phyloP scores from a whole-genome alignment of 2,329 filamentous ascomycete genomes.

The Dryadomyces quercus-mongolicae region DNA sequence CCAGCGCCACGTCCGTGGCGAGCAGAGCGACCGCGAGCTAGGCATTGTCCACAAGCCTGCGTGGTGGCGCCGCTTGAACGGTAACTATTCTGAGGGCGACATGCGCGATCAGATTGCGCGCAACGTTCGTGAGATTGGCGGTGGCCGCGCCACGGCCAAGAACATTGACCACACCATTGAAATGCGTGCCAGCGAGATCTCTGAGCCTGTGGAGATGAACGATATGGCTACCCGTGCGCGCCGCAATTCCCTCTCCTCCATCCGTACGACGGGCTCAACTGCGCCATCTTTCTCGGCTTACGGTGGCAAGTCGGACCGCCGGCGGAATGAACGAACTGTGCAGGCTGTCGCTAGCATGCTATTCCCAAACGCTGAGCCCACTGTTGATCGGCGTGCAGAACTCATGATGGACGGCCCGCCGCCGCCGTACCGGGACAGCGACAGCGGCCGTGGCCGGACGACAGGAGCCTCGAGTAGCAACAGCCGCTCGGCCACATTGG shows the following conservation, averaged over 20 bases:
- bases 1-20: constrained; percentile 47
- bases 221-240: constrained; percentile 12
- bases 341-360: constrained; percentile 31
- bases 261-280: constrained; percentile 17
- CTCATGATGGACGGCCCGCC: constrained; percentile 31
- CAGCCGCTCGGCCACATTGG: constrained; percentile 19
- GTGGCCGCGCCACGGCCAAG: constrained; percentile 30
- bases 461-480: neutral
- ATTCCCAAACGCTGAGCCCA: constrained; percentile 29
- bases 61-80: constrained; percentile 51
- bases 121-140: constrained; percentile 43
- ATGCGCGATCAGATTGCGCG: constrained; percentile 41
- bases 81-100: constrained; percentile 25
- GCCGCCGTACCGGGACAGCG: constrained; percentile 22
- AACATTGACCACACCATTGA: constrained; percentile 25
- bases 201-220: constrained; percentile 18
- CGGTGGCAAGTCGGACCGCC: constrained; percentile 29
- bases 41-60: constrained; percentile 48
- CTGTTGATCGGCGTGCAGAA: constrained; percentile 24
- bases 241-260: constrained; percentile 4
- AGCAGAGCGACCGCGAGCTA: constrained; percentile 44
- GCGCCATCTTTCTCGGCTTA: constrained; percentile 18
- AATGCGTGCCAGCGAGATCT: constrained; percentile 17
- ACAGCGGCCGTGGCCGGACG: constrained; percentile 15
- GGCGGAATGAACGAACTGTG: constrained; percentile 31